A percentile compares a stretch with the other conserved stretches of the same genome.
Conservation (phyloP, 73 alveolate genomes). For the Uronychia setigera region DNA sequence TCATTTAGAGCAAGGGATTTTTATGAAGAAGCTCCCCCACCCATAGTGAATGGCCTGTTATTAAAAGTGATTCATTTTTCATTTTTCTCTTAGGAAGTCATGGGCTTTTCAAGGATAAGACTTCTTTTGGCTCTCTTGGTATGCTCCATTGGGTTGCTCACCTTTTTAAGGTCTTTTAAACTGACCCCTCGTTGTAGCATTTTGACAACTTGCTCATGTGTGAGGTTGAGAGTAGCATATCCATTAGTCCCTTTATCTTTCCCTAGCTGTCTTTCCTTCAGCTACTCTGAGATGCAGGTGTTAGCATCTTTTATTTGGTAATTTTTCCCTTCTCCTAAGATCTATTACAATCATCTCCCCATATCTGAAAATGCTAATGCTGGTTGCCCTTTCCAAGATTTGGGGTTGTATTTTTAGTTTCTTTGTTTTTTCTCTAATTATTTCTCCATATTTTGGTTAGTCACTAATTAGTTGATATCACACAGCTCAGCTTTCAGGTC, state of each 20-base stretch:
- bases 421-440: not conserved
- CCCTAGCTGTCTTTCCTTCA: not conserved
- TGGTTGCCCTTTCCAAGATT: not conserved
- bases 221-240: not conserved
- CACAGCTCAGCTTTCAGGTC: not conserved
- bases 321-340: not conserved
- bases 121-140: not conserved
- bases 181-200: not conserved
- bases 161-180: not conserved
- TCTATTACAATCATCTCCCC: not conserved
- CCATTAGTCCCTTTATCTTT: not conserved
- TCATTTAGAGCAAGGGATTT: too few relatives aligned
- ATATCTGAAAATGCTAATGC: not conserved
- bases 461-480: not conserved
- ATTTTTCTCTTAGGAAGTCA: not conserved
- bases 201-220: not conserved
- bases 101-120: not conserved
- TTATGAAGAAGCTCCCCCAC: too few relatives aligned
- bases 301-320: not conserved
- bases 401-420: not conserved
- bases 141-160: not conserved
- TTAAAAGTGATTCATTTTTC: not conserved
- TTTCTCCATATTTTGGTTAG: not conserved
- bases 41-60: too few relatives aligned
- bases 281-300: not conserved